phyloP scores from a whole-genome alignment of 805 yeast species.

The Lachancea waltii region DNA sequence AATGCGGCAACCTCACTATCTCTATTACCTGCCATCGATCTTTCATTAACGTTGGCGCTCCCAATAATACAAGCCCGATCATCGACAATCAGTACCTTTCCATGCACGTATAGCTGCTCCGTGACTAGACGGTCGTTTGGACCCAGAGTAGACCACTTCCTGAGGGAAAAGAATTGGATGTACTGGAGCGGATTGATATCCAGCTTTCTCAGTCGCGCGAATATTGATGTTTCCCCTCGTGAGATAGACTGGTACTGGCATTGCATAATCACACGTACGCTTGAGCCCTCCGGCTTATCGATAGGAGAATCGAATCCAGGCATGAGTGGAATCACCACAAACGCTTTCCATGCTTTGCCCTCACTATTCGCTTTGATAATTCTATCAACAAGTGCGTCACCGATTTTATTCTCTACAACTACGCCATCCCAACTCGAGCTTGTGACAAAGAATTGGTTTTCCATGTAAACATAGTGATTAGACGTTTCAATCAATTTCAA shows the following conservation, averaged over 20 bases:
- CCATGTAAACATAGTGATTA: constrained; percentile 88
- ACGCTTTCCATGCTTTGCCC: constrained; percentile 79
- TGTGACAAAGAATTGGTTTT: constrained; percentile 90
- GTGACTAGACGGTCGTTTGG: constrained; percentile 65
- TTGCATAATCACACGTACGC: constrained; percentile 94
- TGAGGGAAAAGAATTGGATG: constrained; percentile 81
- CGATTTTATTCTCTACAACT: constrained; percentile 79
- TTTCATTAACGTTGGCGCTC: constrained; percentile 93
- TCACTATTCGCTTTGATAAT: constrained; percentile 81
- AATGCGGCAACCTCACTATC: constrained; percentile 93
- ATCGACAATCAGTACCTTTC: constrained; percentile 86
- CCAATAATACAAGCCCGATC: constrained; percentile 93
- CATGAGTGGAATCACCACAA: constrained; percentile 88
- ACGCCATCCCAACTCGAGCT: constrained; percentile 83
- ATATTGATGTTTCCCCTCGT: constrained; percentile 81
- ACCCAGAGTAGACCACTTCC: constrained; percentile 95
- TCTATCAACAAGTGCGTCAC: constrained; percentile 93
- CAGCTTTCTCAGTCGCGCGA: constrained; percentile 66
- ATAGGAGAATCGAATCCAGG: constrained; percentile 96
- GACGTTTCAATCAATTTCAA: constrained; percentile 84
- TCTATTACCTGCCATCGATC: constrained; percentile 90
- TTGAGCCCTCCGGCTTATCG: constrained; percentile 87
- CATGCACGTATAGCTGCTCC: constrained; percentile 91
- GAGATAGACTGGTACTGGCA: constrained; percentile 93
- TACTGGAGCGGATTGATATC: constrained; percentile 89